Evolutionary conservation across 805 yeast species (phyloP).

Genomic region (Candida arabinofermentans): DNA sequence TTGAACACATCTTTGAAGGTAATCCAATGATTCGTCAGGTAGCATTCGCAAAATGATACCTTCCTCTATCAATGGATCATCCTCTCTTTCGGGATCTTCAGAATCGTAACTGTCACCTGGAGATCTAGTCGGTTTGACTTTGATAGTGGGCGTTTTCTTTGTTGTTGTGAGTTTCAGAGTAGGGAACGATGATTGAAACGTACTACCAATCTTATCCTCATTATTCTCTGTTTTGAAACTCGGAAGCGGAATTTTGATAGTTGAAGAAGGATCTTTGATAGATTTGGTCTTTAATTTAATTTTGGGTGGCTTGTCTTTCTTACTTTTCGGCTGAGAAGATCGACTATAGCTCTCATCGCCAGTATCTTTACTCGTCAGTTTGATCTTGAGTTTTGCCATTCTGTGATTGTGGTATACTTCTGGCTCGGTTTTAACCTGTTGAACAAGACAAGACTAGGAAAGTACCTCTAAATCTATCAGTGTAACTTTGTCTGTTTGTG

Average conservation of each 20-base stretch:
- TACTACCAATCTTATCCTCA: background rate
- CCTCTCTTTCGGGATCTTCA: conserved; percentile 94
- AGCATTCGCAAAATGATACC: conserved; percentile 75
- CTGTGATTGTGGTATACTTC: too few relatives aligned
- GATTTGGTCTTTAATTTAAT: conserved; percentile 26
- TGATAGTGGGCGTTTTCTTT: conserved; percentile 39
- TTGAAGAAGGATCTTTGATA: conserved; percentile 12
- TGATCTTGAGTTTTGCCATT: conserved; percentile 26
- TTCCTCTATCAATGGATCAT: conserved; percentile 88
- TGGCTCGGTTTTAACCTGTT: too few relatives aligned
- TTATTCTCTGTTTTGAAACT: conserved; percentile 1
- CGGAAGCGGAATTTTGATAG: conserved; percentile 5
- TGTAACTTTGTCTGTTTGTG: too few relatives aligned
- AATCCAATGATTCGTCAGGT: conserved; percentile 65
- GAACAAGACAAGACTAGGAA: too few relatives aligned
- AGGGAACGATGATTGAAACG: conserved; percentile 8
- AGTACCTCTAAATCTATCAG: too few relatives aligned
- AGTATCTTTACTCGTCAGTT: conserved; percentile 10
- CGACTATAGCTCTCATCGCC: conserved; percentile 1
- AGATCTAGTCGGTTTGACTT: conserved; percentile 57
- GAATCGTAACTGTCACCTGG: conserved; percentile 97
- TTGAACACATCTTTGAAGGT: conserved; percentile 71
- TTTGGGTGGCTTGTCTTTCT: conserved; percentile 23
- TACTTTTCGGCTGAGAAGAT: background rate
- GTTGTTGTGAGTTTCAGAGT: conserved; percentile 37